Conservation (phyloP, 140 eudicot genomes). For the Flaveria floridana region DNA sequence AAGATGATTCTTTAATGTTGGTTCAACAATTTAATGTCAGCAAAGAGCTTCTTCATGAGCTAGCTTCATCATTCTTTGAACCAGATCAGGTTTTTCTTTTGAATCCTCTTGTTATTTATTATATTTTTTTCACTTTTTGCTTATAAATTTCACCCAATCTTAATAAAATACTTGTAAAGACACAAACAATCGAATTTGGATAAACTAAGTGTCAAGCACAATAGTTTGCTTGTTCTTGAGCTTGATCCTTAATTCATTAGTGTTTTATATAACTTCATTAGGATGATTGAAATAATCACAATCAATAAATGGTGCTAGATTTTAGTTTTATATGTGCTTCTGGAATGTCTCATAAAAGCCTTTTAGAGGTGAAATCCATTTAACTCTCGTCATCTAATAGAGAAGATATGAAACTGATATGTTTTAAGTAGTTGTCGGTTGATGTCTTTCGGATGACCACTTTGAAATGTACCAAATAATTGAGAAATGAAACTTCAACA, state of each 20-base stretch:
- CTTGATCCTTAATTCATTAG: not conserved
- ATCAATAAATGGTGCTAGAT: too few species aligned
- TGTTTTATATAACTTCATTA: constrained; percentile 13
- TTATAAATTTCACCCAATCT: too few species aligned
- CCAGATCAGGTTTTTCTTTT: constrained; percentile 43
- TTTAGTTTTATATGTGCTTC: too few species aligned
- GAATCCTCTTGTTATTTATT: too few species aligned
- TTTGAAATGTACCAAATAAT: constrained; percentile 42
- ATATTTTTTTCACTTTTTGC: too few species aligned
- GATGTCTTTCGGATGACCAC: constrained; percentile 41
- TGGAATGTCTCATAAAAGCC: too few species aligned
- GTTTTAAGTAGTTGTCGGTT: not conserved
- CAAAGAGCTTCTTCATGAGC: constrained; percentile 45
- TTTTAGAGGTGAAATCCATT: too few species aligned
- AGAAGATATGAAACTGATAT: too few species aligned
- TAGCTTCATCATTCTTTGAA: constrained; percentile 43
- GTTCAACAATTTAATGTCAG: constrained; percentile 49
- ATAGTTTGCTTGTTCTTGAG: not conserved
- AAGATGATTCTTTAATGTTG: constrained; percentile 19
- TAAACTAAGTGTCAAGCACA: not conserved
- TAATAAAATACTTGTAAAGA: not conserved
- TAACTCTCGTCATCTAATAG: too few species aligned
- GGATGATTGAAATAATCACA: not conserved
- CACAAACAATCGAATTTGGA: too few species aligned
- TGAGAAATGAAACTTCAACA: constrained; percentile 23